phyloP scores from a whole-genome alignment of 2,329 filamentous ascomycete genomes.

The Seiridium cupressi region DNA sequence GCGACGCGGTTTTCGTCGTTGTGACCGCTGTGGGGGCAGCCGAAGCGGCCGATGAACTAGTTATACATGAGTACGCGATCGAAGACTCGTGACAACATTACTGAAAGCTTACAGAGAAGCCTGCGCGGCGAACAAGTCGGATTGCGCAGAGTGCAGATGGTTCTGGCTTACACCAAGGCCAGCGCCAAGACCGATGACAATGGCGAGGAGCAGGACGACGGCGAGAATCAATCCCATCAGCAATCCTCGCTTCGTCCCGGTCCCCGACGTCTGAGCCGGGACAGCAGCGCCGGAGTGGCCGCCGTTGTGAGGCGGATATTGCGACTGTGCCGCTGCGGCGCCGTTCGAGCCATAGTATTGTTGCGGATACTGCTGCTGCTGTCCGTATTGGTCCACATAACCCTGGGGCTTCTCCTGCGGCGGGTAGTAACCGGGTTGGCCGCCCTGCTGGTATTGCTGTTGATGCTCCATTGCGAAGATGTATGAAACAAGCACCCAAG shows the following conservation, averaged over 20 bases:
- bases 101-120: slow-evolving; percentile 1
- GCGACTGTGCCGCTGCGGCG: background rate
- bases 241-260: slow-evolving; percentile 17
- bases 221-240: slow-evolving; percentile 14
- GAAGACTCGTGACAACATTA: background rate
- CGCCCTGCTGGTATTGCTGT: background rate
- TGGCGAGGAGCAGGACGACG: slow-evolving; percentile 16
- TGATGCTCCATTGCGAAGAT: background rate
- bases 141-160: slow-evolving; percentile 17
- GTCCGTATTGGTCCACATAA: background rate
- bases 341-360: slow-evolving; percentile 4
- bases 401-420: slow-evolving; percentile 1
- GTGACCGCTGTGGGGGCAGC: slow-evolving; percentile 6
- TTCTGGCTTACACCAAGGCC: slow-evolving; percentile 25
- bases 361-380: background rate
- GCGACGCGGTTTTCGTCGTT: slow-evolving; percentile 9
- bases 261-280: background rate
- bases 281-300: background rate
- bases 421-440: background rate
- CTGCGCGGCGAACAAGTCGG: slow-evolving; percentile 16
- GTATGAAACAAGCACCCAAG: background rate
- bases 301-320: background rate
- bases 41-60: background rate
- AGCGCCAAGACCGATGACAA: slow-evolving; percentile 25
- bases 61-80: background rate